These are phyloP conservation scores for Cyclotella cryptica DNA, from an alignment of 108 stramenopile genomes.

Conservation along the genomic window DNA sequence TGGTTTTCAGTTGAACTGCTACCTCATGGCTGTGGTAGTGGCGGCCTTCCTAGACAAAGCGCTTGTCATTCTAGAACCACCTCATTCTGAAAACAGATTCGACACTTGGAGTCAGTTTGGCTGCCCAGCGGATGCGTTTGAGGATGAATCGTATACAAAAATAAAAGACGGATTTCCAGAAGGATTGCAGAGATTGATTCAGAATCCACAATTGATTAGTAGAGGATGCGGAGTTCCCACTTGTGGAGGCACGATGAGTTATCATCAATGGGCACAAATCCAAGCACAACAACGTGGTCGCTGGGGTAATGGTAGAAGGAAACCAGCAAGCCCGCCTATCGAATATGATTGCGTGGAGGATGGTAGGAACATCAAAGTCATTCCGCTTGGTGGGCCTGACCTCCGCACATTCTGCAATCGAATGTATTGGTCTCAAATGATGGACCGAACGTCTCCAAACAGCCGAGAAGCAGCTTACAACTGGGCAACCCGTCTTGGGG, in stretches of 20 bases:
- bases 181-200: constrained; percentile 26
- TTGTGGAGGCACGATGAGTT: constrained; percentile 20
- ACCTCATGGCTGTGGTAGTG: constrained; percentile 16
- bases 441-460: neutral
- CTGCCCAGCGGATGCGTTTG: constrained; percentile 30
- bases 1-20: constrained; percentile 22
- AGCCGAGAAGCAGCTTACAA: too few relatives aligned
- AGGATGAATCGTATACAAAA: constrained; percentile 7
- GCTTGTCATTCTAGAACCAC: too few relatives aligned
- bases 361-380: neutral
- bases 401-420: neutral
- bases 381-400: neutral
- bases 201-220: constrained; percentile 29
- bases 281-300: neutral
- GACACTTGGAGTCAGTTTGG: constrained; percentile 27
- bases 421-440: neutral
- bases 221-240: constrained; percentile 23
- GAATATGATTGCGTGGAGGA: neutral
- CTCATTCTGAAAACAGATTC: constrained; percentile 12
- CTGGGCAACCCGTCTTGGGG: constrained; percentile 36
- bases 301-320: neutral
- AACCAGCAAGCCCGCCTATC: too few relatives aligned
- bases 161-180: constrained; percentile 6
- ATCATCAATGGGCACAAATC: constrained; percentile 11
- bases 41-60: constrained; percentile 30